Percentiles rank a stretch among this genome's conserved stretches.
Conservation (phyloP, 2,329 filamentous ascomycete genomes). For the Apiospora koreana region DNA sequence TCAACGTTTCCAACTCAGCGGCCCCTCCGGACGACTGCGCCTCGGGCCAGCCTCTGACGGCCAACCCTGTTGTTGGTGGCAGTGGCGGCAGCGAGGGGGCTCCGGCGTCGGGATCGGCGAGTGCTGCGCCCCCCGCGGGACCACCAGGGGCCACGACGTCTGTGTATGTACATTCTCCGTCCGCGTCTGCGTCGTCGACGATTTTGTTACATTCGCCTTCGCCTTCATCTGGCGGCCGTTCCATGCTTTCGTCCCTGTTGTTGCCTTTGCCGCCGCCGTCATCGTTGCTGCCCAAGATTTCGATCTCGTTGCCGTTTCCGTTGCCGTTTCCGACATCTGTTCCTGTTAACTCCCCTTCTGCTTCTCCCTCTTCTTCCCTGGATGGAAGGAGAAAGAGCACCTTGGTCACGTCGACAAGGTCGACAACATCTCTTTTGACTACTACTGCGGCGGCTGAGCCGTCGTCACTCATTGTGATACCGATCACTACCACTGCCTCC, state of each 20-base stretch:
- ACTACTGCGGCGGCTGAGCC: background rate
- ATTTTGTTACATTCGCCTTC: too few species aligned
- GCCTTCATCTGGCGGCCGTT: background rate
- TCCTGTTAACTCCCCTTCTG: background rate
- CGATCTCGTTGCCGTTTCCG: background rate
- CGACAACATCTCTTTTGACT: background rate
- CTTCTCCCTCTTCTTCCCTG: background rate
- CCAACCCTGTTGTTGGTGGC: conserved; percentile 25
- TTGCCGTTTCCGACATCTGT: background rate
- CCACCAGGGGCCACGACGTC: conserved; percentile 24
- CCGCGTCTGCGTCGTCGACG: background rate
- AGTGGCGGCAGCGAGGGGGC: conserved; percentile 32
- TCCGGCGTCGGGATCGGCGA: conserved; percentile 28
- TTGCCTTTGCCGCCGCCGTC: conserved; percentile 12
- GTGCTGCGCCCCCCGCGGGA: conserved; percentile 17
- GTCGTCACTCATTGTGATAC: conserved; percentile 23
- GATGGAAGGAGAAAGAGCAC: background rate
- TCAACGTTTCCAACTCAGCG: conserved; percentile 36
- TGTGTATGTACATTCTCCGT: conserved; percentile 23
- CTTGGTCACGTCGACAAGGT: conserved; percentile 6
- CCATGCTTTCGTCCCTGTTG: conserved; percentile 21
- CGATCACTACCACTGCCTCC: conserved; percentile 24
- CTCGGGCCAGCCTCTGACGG: background rate
- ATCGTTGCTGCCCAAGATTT: background rate
- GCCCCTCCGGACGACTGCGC: conserved; percentile 36